These are phyloP conservation scores for Zelonia costaricensis DNA, from an alignment of 208 protist species.

Conservation along the genomic window DNA sequence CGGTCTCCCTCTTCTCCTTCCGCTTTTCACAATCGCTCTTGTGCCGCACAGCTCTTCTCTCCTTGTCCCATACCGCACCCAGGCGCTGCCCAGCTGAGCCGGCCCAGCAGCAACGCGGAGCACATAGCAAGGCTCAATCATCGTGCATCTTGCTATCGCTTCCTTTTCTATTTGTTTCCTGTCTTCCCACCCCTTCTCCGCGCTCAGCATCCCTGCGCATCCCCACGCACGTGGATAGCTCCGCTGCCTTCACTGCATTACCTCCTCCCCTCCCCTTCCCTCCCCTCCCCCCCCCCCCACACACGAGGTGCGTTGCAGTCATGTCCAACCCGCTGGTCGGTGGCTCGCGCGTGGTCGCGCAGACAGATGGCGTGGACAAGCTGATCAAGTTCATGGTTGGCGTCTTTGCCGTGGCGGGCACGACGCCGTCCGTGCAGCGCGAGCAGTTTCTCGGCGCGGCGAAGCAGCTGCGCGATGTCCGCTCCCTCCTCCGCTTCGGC, in stretches of 20 bases:
- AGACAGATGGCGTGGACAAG: constrained; percentile 59
- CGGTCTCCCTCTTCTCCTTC: too few species aligned
- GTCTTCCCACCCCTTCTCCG: not conserved
- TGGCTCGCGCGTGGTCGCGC: constrained; percentile 32
- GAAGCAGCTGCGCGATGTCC: constrained; percentile 23
- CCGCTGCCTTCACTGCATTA: not conserved
- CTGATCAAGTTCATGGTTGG: constrained; percentile 47
- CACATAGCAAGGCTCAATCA: too few species aligned
- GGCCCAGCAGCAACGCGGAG: too few species aligned
- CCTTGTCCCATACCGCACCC: too few species aligned
- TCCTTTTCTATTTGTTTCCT: not conserved
- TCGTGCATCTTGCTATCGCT: too few species aligned
- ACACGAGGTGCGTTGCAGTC: not conserved
- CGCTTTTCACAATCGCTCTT: too few species aligned
- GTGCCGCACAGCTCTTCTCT: too few species aligned
- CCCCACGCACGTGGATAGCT: too few species aligned
- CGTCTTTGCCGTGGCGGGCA: constrained; percentile 27
- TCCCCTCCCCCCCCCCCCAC: not conserved
- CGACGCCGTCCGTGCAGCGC: not conserved
- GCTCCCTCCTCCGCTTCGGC: constrained; percentile 55
- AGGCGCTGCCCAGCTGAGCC: too few species aligned
- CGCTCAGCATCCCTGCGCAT: not conserved
- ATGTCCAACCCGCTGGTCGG: constrained; percentile 13
- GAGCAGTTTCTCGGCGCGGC: not conserved
- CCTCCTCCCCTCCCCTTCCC: not conserved